Evolutionary conservation across 2,329 filamentous ascomycete genomes (phyloP).

Genomic region (Penicillium sp.): DNA sequence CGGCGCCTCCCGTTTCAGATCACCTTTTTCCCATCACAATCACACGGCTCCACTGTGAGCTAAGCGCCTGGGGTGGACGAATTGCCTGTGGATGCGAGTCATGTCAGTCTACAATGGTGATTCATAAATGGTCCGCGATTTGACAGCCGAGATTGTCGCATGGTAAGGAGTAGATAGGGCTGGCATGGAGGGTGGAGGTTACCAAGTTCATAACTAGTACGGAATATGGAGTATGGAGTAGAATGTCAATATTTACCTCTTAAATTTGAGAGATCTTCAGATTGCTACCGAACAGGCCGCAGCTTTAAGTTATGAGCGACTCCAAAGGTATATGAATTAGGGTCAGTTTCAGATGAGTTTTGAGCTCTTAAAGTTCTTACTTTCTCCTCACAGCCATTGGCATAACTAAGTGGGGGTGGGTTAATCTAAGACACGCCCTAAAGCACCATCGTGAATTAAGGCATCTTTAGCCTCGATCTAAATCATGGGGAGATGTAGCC

Average conservation of each 20-base stretch:
- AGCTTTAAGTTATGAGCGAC: no score
- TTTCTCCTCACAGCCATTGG: not conserved
- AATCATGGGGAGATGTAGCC: not conserved
- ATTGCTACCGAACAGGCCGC: no score
- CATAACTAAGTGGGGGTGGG: constrained; percentile 1
- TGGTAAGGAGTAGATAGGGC: not conserved
- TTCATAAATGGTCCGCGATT: no score
- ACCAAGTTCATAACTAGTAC: not conserved
- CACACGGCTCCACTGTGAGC: constrained; percentile 6
- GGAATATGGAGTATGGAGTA: not conserved
- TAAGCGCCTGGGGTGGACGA: not conserved
- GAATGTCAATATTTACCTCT: no score
- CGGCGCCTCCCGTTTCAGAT: constrained; percentile 23
- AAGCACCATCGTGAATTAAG: not conserved
- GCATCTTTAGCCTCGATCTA: not conserved
- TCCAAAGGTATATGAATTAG: no score
- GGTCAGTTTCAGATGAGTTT: not conserved
- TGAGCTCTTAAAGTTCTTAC: not conserved
- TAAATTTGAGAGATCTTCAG: no score
- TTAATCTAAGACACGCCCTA: not conserved
- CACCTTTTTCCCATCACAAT: constrained; percentile 22
- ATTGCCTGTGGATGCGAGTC: no score
- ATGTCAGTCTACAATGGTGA: no score
- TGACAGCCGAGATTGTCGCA: not conserved
- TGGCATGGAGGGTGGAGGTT: no score